Conservation (phyloP, 495 filamentous ascomycete species). For the Penicillium soppii region DNA sequence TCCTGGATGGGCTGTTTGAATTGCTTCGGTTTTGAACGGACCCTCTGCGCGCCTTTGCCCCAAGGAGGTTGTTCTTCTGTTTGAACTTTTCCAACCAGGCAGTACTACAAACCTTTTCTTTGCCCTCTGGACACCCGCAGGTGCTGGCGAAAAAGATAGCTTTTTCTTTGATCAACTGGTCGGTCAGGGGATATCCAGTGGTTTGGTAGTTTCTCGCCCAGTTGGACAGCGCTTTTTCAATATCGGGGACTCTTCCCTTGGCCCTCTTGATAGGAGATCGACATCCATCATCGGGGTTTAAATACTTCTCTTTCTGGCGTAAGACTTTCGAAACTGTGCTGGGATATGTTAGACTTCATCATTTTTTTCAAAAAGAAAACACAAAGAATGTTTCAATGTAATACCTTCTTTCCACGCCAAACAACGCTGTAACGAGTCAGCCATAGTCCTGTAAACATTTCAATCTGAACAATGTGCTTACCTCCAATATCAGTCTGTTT, state of each 20-base stretch:
- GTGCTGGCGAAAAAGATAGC: slow-evolving; percentile 81
- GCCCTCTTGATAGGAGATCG: slow-evolving; percentile 83
- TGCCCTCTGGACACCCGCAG: slow-evolving; percentile 70
- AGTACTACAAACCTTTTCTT: slow-evolving; percentile 70
- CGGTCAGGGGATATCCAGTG: slow-evolving; percentile 73
- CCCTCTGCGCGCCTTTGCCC: slow-evolving; percentile 65
- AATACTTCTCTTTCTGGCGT: slow-evolving; percentile 95
- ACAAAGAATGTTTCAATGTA: not conserved
- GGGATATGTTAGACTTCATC: slow-evolving; percentile 27
- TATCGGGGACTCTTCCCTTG: slow-evolving; percentile 91
- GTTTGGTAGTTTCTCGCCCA: slow-evolving; percentile 82
- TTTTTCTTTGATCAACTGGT: slow-evolving; percentile 84
- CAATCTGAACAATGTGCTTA: slow-evolving; percentile 38
- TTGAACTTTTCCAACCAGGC: slow-evolving; percentile 97
- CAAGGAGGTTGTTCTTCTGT: slow-evolving; percentile 77
- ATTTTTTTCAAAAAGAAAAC: not conserved
- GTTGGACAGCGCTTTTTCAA: slow-evolving; percentile 90
- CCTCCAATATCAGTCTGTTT: slow-evolving; percentile 98
- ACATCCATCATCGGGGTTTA: slow-evolving; percentile 82
- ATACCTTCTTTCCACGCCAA: slow-evolving; percentile 98
- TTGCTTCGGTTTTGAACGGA: slow-evolving; percentile 63
- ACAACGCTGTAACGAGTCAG: slow-evolving; percentile 62
- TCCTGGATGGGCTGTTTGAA: slow-evolving; percentile 38
- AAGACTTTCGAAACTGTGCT: slow-evolving; percentile 98
- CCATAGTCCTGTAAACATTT: slow-evolving; percentile 15